Conservation (phyloP, 192 early-diverging fungal genomes). For the Spizellomyces sp. region DNA sequence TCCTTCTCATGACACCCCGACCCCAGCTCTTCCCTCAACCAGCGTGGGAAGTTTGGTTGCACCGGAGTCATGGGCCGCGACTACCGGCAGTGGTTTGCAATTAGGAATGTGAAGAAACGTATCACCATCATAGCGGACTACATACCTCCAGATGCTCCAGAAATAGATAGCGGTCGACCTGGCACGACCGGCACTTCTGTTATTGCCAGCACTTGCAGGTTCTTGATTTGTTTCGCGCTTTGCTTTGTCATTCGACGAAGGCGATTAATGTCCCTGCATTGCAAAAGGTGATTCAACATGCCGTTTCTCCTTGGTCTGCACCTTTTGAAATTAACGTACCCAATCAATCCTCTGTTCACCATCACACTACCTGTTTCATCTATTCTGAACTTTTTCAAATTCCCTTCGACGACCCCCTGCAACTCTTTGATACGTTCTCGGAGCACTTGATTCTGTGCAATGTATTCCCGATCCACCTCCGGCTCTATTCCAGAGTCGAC, state of each 20-base stretch:
- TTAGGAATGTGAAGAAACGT: not conserved
- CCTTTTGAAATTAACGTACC: constrained; percentile 15
- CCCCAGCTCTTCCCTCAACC: too few relatives aligned
- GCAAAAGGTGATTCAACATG: not conserved
- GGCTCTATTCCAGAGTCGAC: constrained; percentile 31
- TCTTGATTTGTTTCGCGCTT: constrained; percentile 4
- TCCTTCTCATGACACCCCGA: too few relatives aligned
- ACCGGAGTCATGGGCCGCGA: too few relatives aligned
- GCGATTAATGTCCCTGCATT: constrained; percentile 37
- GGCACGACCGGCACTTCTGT: constrained; percentile 1
- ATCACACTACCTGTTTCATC: constrained; percentile 46
- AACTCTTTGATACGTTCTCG: constrained; percentile 30
- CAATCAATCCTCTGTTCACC: constrained; percentile 49
- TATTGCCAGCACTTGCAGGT: constrained; percentile 16
- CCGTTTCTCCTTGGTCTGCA: not conserved
- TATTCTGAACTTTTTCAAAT: constrained; percentile 34
- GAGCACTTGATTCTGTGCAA: constrained; percentile 41
- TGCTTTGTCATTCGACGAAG: constrained; percentile 15
- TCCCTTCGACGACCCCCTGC: constrained; percentile 29
- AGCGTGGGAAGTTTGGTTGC: too few relatives aligned
- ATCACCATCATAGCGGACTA: not conserved
- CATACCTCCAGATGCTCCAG: not conserved
- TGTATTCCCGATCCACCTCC: constrained; percentile 45
- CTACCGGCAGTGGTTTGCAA: not conserved
- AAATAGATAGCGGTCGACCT: not conserved